Evolutionary conservation across 192 early-diverging fungal species (phyloP).

Genomic region (Coemansia sp.): DNA sequence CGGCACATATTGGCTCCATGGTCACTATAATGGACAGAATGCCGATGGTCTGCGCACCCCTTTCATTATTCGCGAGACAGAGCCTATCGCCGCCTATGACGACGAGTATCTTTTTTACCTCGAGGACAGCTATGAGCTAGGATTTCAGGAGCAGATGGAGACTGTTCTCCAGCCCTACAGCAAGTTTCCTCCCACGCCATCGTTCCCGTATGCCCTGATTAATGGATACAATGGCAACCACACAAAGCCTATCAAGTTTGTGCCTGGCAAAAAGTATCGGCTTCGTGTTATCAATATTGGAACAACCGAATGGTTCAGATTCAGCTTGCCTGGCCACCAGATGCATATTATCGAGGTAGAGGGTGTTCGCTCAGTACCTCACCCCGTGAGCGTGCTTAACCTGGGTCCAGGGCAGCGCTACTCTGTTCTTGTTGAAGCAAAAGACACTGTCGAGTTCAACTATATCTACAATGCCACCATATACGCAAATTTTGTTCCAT

Average conservation of each 20-base stretch:
- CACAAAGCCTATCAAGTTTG: conserved; percentile 9
- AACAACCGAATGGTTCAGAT: conserved; percentile 15
- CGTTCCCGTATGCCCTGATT: conserved; percentile 7
- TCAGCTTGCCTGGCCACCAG: conserved; percentile 15
- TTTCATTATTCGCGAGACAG: conserved; percentile 61
- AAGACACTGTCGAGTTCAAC: conserved; percentile 15
- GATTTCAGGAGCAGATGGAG: conserved; percentile 32
- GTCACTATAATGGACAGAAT: conserved; percentile 65
- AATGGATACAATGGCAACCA: conserved; percentile 17
- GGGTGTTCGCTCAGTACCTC: neutral
- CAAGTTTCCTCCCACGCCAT: conserved; percentile 12
- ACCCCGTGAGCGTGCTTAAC: neutral
- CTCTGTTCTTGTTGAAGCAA: conserved; percentile 23
- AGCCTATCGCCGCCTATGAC: conserved; percentile 59
- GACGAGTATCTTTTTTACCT: conserved; percentile 63
- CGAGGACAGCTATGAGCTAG: conserved; percentile 62
- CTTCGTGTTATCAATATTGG: conserved; percentile 20
- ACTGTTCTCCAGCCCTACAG: conserved; percentile 41
- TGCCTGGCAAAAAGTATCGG: conserved; percentile 13
- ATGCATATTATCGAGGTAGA: conserved; percentile 19
- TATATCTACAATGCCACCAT: conserved; percentile 16
- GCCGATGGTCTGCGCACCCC: conserved; percentile 73
- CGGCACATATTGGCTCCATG: conserved; percentile 81
- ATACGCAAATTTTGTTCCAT: conserved; percentile 6
- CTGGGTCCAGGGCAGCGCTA: conserved; percentile 21